phyloP scores from a whole-genome alignment of 1,139 yeast species.

The Pichia sp. region DNA sequence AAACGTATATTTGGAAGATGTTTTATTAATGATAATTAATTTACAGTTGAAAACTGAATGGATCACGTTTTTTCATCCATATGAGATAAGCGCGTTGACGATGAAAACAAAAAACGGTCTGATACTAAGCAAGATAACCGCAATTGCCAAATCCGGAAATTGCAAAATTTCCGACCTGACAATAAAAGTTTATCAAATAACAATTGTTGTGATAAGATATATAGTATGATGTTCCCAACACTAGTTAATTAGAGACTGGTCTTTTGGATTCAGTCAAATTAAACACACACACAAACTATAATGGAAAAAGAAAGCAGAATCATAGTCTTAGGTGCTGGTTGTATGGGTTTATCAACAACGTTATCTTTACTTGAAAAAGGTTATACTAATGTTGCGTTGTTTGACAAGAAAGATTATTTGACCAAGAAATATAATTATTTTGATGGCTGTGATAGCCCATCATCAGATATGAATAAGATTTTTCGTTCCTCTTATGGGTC shows the following conservation, averaged over 20 bases:
- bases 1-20: too few relatives aligned
- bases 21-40: too few relatives aligned
- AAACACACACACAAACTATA: background rate
- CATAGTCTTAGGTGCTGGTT: conserved; percentile 41
- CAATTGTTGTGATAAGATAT: too few relatives aligned
- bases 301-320: conserved; percentile 27
- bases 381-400: conserved; percentile 29
- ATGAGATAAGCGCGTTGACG: too few relatives aligned
- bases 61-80: too few relatives aligned
- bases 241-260: background rate
- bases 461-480: conserved; percentile 38
- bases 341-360: conserved; percentile 43
- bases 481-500: conserved; percentile 37
- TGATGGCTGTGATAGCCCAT: conserved; percentile 37
- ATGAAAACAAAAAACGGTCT: background rate
- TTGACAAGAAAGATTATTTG: conserved; percentile 32
- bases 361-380: conserved; percentile 30
- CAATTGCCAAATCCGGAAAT: background rate
- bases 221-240: too few relatives aligned
- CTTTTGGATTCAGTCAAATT: too few relatives aligned
- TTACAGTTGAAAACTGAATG: too few relatives aligned
- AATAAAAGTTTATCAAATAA: background rate
- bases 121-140: background rate
- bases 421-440: conserved; percentile 26
- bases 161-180: background rate